These are phyloP conservation scores for Phytophthora sojae DNA, from an alignment of 352 stramenopile species.

Conservation along the genomic window DNA sequence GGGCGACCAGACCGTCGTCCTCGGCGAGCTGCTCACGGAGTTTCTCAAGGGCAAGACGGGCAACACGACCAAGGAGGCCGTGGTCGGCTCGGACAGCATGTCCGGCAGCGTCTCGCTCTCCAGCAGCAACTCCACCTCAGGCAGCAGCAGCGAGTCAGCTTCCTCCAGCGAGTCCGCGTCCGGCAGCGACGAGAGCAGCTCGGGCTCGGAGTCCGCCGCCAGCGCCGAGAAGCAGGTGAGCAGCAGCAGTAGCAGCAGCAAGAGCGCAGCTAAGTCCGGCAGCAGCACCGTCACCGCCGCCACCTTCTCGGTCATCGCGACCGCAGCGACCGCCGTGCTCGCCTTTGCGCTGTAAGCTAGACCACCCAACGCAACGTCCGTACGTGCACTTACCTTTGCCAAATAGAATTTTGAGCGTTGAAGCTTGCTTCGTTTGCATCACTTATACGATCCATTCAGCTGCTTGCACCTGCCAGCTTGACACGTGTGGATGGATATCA, in stretches of 20 bases:
- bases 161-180: slow-evolving; percentile 13
- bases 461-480: background rate
- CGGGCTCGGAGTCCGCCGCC: slow-evolving; percentile 10
- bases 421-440: slow-evolving; percentile 8
- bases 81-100: slow-evolving; percentile 36
- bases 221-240: slow-evolving; percentile 14
- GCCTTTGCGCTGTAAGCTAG: slow-evolving; percentile 35
- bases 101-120: slow-evolving; percentile 32
- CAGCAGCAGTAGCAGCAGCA: slow-evolving; percentile 10
- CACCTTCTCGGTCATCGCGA: slow-evolving; percentile 22
- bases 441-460: background rate
- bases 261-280: slow-evolving; percentile 6
- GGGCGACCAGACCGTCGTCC: slow-evolving; percentile 44
- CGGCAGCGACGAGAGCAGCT: background rate
- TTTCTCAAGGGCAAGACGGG: slow-evolving; percentile 65
- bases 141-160: slow-evolving; percentile 17
- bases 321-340: slow-evolving; percentile 20
- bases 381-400: slow-evolving; percentile 11
- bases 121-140: slow-evolving; percentile 14
- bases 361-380: slow-evolving; percentile 4
- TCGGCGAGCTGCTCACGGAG: slow-evolving; percentile 53
- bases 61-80: slow-evolving; percentile 55
- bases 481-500: too few species aligned
- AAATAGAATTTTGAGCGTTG: slow-evolving; percentile 37
- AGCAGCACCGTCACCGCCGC: slow-evolving; percentile 20